phyloP scores from a whole-genome alignment of 331 rosid species.

The Stylosanthes scabra region DNA sequence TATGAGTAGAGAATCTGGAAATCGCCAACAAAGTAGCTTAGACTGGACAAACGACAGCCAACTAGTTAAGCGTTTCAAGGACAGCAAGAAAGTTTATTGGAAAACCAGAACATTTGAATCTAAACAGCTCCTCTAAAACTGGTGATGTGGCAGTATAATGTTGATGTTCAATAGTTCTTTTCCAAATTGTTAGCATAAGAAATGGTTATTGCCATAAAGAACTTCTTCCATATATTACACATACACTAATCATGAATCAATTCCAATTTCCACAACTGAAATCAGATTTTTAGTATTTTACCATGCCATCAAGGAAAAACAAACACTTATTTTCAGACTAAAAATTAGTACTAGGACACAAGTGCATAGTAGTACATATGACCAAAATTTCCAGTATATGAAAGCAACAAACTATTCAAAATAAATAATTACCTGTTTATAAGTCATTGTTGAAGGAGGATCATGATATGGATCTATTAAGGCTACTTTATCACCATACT shows the following conservation, averaged over 20 bases:
- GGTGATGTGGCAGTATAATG: background rate
- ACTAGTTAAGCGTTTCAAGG: background rate
- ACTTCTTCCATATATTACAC: background rate
- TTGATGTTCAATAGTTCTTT: conserved; percentile 5
- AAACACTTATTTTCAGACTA: background rate
- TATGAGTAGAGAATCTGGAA: background rate
- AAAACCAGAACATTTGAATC: background rate
- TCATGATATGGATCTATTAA: conserved; percentile 82
- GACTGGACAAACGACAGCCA: background rate
- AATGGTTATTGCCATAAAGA: conserved; percentile 2
- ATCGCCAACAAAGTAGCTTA: background rate
- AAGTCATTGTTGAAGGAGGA: conserved; percentile 86
- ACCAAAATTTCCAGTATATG: background rate
- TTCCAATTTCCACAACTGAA: background rate
- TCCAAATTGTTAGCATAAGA: conserved; percentile 17
- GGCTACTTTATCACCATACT: conserved; percentile 79
- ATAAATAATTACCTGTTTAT: conserved; percentile 67
- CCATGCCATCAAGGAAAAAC: background rate
- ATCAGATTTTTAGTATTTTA: background rate
- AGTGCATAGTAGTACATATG: background rate
- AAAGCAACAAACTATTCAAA: conserved; percentile 1
- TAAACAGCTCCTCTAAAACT: background rate
- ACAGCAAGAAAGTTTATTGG: background rate
- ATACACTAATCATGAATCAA: conserved; percentile 26
- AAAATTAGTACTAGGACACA: background rate